phyloP scores from a whole-genome alignment of 148 eudicot genomes.

The Fagopyrum homotropicum region DNA sequence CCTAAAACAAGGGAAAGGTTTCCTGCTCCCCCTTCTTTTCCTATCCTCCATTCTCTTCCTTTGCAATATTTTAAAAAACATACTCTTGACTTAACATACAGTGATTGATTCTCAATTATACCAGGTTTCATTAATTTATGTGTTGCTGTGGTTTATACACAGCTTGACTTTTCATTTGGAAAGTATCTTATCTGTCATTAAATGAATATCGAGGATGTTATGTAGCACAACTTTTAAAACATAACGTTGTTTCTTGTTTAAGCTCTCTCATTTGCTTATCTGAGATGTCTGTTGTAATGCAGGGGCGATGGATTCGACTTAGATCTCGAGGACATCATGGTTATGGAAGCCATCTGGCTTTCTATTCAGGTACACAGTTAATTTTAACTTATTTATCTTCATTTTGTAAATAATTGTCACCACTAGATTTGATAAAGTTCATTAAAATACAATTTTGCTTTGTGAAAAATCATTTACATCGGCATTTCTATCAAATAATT shows the following conservation, averaged over 20 bases:
- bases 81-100: background rate
- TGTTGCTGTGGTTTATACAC: background rate
- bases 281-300: slow-evolving; percentile 19
- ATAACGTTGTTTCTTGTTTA: background rate
- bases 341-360: slow-evolving; percentile 98
- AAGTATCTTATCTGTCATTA: background rate
- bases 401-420: background rate
- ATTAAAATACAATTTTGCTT: background rate
- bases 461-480: background rate
- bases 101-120: background rate
- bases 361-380: slow-evolving; percentile 67
- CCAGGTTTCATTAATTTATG: background rate
- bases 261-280: background rate
- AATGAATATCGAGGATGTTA: too few relatives aligned
- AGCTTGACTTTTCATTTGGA: background rate
- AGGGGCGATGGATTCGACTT: slow-evolving; percentile 85
- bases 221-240: background rate
- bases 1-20: background rate
- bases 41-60: background rate
- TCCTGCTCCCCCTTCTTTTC: background rate
- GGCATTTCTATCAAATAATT: too few relatives aligned
- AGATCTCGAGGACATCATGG: slow-evolving; percentile 97
- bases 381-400: background rate
- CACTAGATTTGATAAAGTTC: background rate
- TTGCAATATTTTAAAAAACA: background rate